phyloP scores from a whole-genome alignment of 805 yeast genomes.

The Danielozyma ontarioensis region DNA sequence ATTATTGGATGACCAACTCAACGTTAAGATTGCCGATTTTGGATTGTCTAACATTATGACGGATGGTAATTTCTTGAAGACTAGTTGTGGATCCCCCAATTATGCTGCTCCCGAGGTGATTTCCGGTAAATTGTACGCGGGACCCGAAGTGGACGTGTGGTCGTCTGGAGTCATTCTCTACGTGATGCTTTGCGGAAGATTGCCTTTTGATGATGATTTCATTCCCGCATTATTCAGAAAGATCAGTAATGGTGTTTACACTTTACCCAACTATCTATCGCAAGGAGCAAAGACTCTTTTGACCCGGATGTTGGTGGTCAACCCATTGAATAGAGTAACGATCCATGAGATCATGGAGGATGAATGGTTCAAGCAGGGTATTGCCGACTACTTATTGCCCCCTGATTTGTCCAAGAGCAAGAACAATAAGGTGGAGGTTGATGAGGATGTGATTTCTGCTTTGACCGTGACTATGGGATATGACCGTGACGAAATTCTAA shows the following conservation, averaged over 20 bases:
- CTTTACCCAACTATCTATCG: slow-evolving; percentile 81
- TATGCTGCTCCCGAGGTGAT: slow-evolving; percentile 98
- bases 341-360: slow-evolving; percentile 90
- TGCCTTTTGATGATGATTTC: slow-evolving; percentile 95
- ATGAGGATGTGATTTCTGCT: slow-evolving; percentile 71
- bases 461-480: slow-evolving; percentile 84
- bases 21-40: slow-evolving; percentile 94
- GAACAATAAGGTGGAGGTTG: slow-evolving; percentile 46
- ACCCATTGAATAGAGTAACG: slow-evolving; percentile 89
- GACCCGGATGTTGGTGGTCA: slow-evolving; percentile 88
- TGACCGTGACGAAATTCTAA: slow-evolving; percentile 75
- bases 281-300: slow-evolving; percentile 79
- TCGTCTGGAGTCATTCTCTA: slow-evolving; percentile 92
- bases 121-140: slow-evolving; percentile 90
- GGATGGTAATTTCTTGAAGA: slow-evolving; percentile 91
- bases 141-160: slow-evolving; percentile 99
- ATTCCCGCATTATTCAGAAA: slow-evolving; percentile 92
- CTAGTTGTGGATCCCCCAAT: slow-evolving; percentile 95
- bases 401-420: slow-evolving; percentile 38
- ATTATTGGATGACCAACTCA: slow-evolving; percentile 79
- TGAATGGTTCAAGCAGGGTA: slow-evolving; percentile 82
- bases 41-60: slow-evolving; percentile 96
- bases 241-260: slow-evolving; percentile 87
- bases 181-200: slow-evolving; percentile 92
- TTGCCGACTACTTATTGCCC: slow-evolving; percentile 75